Percentiles rank a stretch among this genome's conserved stretches.
These are phyloP conservation scores for Psilocybe cyanescens DNA, from an alignment of 768 basidiomycete genomes.

Conservation along the genomic window DNA sequence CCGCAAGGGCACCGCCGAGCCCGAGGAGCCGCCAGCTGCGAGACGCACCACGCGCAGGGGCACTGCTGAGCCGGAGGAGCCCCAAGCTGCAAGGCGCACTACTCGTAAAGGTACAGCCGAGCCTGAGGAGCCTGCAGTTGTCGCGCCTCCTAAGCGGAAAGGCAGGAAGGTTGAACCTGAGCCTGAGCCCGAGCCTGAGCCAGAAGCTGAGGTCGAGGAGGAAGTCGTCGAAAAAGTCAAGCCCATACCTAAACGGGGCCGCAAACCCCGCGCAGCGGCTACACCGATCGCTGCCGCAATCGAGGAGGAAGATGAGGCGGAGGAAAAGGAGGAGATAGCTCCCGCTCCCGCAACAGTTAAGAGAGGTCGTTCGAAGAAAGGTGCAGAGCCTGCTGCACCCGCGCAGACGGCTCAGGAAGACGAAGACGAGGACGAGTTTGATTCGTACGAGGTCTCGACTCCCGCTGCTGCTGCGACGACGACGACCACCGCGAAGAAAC, in stretches of 20 bases:
- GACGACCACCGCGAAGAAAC: slow-evolving; percentile 7
- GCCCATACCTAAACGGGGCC: slow-evolving; percentile 27
- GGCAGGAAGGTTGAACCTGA: slow-evolving; percentile 23
- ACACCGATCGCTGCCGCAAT: slow-evolving; percentile 2
- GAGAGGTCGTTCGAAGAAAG: slow-evolving; percentile 21
- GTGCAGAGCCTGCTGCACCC: slow-evolving; percentile 5
- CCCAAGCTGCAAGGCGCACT: not conserved
- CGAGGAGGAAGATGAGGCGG: not conserved
- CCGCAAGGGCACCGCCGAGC: slow-evolving; percentile 29
- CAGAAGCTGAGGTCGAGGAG: slow-evolving; percentile 4
- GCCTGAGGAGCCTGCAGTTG: not conserved
- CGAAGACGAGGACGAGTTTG: slow-evolving; percentile 10
- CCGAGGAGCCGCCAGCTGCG: slow-evolving; percentile 19
- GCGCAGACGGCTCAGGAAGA: not conserved
- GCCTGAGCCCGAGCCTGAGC: slow-evolving; percentile 12
- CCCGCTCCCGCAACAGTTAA: slow-evolving; percentile 18
- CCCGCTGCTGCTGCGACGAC: not conserved
- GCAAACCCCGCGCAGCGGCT: slow-evolving; percentile 19
- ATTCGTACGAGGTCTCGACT: slow-evolving; percentile 3
- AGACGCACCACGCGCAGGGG: slow-evolving; percentile 21
- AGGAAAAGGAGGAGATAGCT: slow-evolving; percentile 12
- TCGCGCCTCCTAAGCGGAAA: slow-evolving; percentile 13
- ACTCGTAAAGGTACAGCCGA: not conserved
- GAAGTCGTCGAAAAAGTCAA: slow-evolving; percentile 22
- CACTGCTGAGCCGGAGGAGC: slow-evolving; percentile 21